Evolutionary conservation across 306 rosid species (phyloP).

Genomic region (Abrus precatorius): DNA sequence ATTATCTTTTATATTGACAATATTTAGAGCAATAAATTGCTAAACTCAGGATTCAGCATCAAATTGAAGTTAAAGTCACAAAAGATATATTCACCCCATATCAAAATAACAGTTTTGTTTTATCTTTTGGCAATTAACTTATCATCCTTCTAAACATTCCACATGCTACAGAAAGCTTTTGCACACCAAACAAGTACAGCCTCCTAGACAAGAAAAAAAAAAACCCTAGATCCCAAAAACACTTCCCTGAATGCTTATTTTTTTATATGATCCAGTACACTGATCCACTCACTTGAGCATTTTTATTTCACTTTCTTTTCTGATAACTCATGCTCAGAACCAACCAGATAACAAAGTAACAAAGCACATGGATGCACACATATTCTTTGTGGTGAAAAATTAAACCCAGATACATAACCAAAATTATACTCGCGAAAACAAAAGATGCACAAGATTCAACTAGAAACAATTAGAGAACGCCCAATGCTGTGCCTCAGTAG

Average conservation of each 20-base stretch:
- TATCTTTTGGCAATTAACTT: not conserved
- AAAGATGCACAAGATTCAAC: conserved; percentile 20
- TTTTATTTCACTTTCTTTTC: conserved; percentile 19
- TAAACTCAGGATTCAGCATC: not conserved
- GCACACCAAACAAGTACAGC: conserved; percentile 22
- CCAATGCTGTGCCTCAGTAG: not conserved
- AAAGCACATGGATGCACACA: not conserved
- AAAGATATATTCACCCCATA: not conserved
- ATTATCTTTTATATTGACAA: conserved; percentile 2
- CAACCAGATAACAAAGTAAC: not conserved
- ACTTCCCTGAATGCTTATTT: not conserved
- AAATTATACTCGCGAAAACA: not conserved
- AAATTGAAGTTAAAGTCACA: not conserved
- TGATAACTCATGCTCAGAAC: not conserved
- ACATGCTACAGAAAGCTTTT: not conserved
- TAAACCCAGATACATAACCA: conserved; percentile 28
- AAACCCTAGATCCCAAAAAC: conserved; percentile 25
- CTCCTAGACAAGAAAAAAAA: not conserved
- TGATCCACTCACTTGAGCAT: conserved; percentile 36
- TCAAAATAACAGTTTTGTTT: conserved; percentile 14
- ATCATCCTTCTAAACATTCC: not conserved
- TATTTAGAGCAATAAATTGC: conserved; percentile 10
- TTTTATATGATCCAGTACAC: not conserved
- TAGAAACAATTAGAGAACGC: not conserved
- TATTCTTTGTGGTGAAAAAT: not conserved